A percentile compares a stretch with the other conserved stretches of the same genome.
phyloP scores from a whole-genome alignment of 768 basidiomycete genomes.

The Fistulinella prunicolor region DNA sequence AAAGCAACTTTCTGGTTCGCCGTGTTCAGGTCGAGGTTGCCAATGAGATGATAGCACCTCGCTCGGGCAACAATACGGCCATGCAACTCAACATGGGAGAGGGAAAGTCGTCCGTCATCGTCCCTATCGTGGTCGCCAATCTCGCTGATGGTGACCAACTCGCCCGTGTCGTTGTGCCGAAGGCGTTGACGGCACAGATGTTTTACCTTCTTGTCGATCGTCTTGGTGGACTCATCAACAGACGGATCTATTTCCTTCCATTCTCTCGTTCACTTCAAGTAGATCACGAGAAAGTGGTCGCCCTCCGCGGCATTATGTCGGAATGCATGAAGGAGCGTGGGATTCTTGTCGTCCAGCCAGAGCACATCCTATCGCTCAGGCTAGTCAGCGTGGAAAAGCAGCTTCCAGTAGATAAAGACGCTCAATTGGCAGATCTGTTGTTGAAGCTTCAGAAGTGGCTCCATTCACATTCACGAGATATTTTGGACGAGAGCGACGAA shows the following conservation, averaged over 20 bases:
- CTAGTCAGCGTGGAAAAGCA: constrained; percentile 20
- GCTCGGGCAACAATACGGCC: constrained; percentile 31
- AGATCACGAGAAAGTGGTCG: constrained; percentile 17
- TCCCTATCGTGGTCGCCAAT: constrained; percentile 26
- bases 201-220: constrained; percentile 32
- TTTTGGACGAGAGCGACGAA: constrained; percentile 24
- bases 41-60: constrained; percentile 31
- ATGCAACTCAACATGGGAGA: constrained; percentile 40
- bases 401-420: constrained; percentile 10
- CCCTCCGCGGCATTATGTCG: constrained; percentile 5
- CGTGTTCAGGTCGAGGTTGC: constrained; percentile 26
- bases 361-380: background rate
- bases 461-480: constrained; percentile 9
- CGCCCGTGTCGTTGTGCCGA: constrained; percentile 26
- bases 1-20: constrained; percentile 19
- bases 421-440: constrained; percentile 16
- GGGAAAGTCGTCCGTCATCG: constrained; percentile 34
- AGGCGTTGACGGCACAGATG: constrained; percentile 29
- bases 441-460: constrained; percentile 20
- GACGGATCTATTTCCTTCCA: constrained; percentile 33
- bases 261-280: constrained; percentile 27
- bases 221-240: constrained; percentile 32
- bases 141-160: constrained; percentile 28
- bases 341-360: constrained; percentile 39
- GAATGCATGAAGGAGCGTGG: constrained; percentile 38